These are phyloP conservation scores for Populus tremula DNA, from an alignment of 345 rosid species.

Conservation along the genomic window DNA sequence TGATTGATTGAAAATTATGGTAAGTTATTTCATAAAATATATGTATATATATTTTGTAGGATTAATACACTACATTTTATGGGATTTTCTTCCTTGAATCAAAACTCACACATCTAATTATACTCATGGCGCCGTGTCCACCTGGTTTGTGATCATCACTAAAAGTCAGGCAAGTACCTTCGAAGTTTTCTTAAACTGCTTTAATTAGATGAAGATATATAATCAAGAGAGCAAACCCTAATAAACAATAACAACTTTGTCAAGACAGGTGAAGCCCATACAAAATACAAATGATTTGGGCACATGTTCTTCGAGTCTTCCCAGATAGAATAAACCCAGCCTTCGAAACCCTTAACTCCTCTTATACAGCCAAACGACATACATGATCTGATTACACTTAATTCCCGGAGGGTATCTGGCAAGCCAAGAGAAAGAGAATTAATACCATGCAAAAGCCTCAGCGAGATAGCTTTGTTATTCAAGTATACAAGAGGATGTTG, in stretches of 20 bases:
- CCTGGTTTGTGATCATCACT: not conserved
- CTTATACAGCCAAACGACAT: constrained; percentile 39
- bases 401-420: constrained; percentile 42
- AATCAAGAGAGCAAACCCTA: constrained; percentile 17
- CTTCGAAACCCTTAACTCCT: constrained; percentile 20
- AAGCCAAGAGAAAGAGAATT: constrained; percentile 20
- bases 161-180: constrained; percentile 1
- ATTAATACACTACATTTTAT: not conserved
- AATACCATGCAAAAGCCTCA: constrained; percentile 30
- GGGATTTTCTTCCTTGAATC: not conserved
- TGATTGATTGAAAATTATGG: not conserved
- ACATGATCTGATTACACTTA: constrained; percentile 51
- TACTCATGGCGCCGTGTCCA: not conserved
- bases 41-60: not conserved
- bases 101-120: not conserved
- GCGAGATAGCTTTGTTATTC: constrained; percentile 46
- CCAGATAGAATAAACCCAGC: constrained; percentile 37
- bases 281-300: constrained; percentile 72
- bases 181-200: not conserved
- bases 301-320: constrained; percentile 51
- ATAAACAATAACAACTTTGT: constrained; percentile 24
- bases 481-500: constrained; percentile 26
- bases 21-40: no score
- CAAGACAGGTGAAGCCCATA: constrained; percentile 55
- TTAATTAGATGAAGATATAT: constrained; percentile 17